Base-by-base conservation (phyloP, 148 eudicot species). In the Vaccinium macrocarpon region DNA sequence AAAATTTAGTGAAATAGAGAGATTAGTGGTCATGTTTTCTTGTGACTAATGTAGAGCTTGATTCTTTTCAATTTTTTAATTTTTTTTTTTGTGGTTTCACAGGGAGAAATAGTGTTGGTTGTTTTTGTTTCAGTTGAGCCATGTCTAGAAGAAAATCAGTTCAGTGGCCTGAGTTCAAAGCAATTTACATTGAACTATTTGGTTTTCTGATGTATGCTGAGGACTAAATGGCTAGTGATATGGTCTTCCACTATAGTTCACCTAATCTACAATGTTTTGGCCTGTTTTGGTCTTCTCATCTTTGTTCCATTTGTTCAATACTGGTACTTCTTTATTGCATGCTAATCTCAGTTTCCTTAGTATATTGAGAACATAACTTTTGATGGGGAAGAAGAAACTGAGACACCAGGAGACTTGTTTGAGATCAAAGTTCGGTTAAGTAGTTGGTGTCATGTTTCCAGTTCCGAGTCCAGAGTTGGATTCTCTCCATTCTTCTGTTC, bases 1-100 rank as follows among this genome's bases (percentile, higher is more conserved):
- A 88, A 59, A 23, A 79, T 84, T 25, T 75, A 78, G 9, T 87
- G 85, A 84, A 57, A 29, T 11, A 42, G 32, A 15, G 21, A 13
- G 10, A 35, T 0, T 2, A 21, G 13, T 13, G 29, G 14, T 23
- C 18, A 12, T 32, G 0, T 23, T 76, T 46, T 14, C 51, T 46
- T 75, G 38, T 32, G 50, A n/a, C 27, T 35, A 76, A 52, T n/a
- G 2, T 42, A 61, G 21, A 35, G 25, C 27, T 68, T 53, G 51
- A 42, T 68, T 72, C 59, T 76, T 38, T 16, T 55, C 4, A 18
- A 14, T 25, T 23, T 55, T 79, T 16, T 78, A 11, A 12, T 53
- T 52, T 8, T n/a, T 27, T 13, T 1, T 78, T 53, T n/a, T n/a
- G n/a, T 55, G 21, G 32, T 56, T 56, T 79, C 18, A 42, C 42